Conservation (phyloP, 805 yeast genomes). For the Hanseniaspora lindneri region DNA sequence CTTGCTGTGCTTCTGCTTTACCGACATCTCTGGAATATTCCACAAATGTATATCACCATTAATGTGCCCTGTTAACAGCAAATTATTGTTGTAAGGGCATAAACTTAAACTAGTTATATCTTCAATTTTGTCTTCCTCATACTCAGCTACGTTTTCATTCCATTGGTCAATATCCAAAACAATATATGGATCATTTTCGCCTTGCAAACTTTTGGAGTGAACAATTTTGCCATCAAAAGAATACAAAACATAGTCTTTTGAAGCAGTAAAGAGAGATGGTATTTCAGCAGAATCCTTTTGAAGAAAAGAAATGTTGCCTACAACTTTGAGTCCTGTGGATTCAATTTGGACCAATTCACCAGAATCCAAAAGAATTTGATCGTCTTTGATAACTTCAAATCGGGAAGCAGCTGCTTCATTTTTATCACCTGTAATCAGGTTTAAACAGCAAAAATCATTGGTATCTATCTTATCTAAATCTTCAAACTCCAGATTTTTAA, state of each 20-base stretch:
- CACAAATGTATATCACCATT: conserved; percentile 13
- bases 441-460: neutral
- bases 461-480: neutral
- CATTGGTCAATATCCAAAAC: conserved; percentile 2
- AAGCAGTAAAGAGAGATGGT: neutral
- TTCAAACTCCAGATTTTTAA: neutral
- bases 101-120: conserved; percentile 6
- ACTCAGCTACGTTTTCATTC: conserved; percentile 12
- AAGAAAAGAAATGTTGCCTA: neutral
- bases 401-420: neutral
- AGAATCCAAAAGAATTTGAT: neutral
- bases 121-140: conserved; percentile 13
- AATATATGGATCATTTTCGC: neutral
- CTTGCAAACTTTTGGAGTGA: neutral
- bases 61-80: conserved; percentile 1
- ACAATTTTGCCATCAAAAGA: neutral
- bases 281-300: neutral
- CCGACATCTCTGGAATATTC: neutral
- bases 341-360: neutral
- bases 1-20: neutral
- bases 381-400: neutral
- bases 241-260: neutral
- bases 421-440: neutral
- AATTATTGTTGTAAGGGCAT: neutral
- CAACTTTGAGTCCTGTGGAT: neutral